Evolutionary conservation across 306 rosid species (phyloP).

Genomic region (Vigna trinervia): DNA sequence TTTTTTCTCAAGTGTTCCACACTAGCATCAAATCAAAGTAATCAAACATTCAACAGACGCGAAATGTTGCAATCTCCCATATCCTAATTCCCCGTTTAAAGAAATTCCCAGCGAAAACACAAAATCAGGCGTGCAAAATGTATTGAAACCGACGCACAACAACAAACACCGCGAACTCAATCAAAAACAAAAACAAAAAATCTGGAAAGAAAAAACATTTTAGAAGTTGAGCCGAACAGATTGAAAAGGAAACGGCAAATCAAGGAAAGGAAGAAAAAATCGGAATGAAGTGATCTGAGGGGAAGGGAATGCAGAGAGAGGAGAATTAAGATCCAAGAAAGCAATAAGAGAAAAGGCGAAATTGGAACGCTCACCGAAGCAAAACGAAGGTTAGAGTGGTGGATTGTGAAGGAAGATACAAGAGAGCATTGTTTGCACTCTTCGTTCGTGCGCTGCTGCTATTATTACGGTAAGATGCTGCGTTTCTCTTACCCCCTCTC

Average conservation of each 20-base stretch:
- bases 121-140: neutral
- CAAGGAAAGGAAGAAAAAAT: neutral
- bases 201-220: neutral
- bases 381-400: neutral
- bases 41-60: neutral
- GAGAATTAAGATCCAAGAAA: neutral
- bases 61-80: conserved; percentile 1
- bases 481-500: neutral
- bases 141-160: neutral
- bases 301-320: neutral
- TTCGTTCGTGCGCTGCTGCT: neutral
- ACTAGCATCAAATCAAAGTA: neutral
- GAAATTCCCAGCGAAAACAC: neutral
- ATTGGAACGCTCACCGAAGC: neutral
- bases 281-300: neutral
- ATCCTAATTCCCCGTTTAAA: neutral
- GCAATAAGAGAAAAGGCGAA: neutral
- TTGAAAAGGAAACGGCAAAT: neutral
- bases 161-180: neutral
- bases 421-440: neutral
- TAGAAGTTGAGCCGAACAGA: neutral
- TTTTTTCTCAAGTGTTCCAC: neutral
- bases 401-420: neutral
- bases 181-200: neutral
- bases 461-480: conserved; percentile 3